A percentile compares a stretch with the other conserved stretches of the same genome.
phyloP scores from a whole-genome alignment of 1,284 basidiomycete species.

The Puccinia hordei region DNA sequence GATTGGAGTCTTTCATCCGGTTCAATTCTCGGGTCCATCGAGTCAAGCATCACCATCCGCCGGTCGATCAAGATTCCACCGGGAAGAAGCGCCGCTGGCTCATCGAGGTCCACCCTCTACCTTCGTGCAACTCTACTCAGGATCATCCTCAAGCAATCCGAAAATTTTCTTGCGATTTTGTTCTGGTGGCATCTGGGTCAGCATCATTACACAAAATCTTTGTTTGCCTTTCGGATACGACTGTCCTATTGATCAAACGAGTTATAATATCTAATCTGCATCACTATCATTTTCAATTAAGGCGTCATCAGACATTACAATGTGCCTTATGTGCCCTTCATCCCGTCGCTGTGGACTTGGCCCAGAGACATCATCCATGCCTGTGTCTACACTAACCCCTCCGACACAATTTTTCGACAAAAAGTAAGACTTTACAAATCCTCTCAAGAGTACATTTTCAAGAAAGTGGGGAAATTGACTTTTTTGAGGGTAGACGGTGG shows the following conservation, averaged over 20 bases:
- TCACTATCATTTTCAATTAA: constrained; percentile 31
- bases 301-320: constrained; percentile 53
- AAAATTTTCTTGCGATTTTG: constrained; percentile 27
- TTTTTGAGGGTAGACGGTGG: not conserved
- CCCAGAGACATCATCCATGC: constrained; percentile 32
- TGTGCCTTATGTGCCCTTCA: constrained; percentile 55
- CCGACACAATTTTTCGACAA: not conserved
- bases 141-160: not conserved
- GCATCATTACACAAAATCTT: not conserved
- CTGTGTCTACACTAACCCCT: constrained; percentile 11
- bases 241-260: not conserved
- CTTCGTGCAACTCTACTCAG: not conserved
- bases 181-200: constrained; percentile 34
- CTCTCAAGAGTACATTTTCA: not conserved
- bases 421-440: not conserved
- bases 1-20: constrained; percentile 16
- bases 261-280: not conserved
- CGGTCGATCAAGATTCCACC: too few species aligned
- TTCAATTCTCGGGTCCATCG: constrained; percentile 53
- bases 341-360: constrained; percentile 53
- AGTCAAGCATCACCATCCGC: constrained; percentile 37
- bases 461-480: not conserved
- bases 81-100: not conserved
- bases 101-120: not conserved
- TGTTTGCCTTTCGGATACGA: not conserved